Conservation (phyloP, 2,329 filamentous ascomycete species). For the Corynespora cassiicola region DNA sequence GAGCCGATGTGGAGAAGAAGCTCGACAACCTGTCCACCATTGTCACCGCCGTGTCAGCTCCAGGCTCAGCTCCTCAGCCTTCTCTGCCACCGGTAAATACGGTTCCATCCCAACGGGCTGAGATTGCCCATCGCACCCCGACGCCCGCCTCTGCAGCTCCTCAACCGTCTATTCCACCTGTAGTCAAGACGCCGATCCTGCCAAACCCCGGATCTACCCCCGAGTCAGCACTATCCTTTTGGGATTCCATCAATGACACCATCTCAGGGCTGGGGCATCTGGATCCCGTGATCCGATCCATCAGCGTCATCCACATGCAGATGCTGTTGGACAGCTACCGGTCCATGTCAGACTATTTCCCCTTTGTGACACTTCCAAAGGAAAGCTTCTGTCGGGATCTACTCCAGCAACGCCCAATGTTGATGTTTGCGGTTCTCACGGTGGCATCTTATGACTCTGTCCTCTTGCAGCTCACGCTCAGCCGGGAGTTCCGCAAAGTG, state of each 20-base stretch:
- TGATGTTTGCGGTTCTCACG: conserved; percentile 43
- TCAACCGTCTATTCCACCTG: conserved; percentile 20
- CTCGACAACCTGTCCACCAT: conserved; percentile 42
- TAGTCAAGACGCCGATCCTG: conserved; percentile 24
- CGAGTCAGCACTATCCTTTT: conserved; percentile 36
- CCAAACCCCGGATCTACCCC: conserved; percentile 29
- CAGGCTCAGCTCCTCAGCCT: conserved; percentile 26
- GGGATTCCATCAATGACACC: conserved; percentile 42
- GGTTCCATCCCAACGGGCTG: conserved; percentile 28
- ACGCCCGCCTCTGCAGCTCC: conserved; percentile 18
- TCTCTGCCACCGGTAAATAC: conserved; percentile 30
- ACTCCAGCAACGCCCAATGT: conserved; percentile 37
- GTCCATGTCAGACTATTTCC: conserved; percentile 41
- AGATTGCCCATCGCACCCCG: conserved; percentile 27
- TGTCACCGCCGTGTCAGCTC: conserved; percentile 33
- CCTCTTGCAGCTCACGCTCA: conserved; percentile 34
- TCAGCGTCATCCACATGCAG: conserved; percentile 43
- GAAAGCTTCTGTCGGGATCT: conserved; percentile 33
- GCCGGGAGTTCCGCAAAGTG: conserved; percentile 44
- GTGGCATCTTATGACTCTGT: conserved; percentile 40
- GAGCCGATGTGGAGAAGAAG: conserved; percentile 42
- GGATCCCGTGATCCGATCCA: conserved; percentile 41
- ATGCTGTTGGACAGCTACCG: conserved; percentile 38
- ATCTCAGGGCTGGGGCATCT: conserved; percentile 36
- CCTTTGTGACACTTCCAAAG: conserved; percentile 39